Evolutionary conservation across 305 asterid genomes (phyloP), one percentile per base, ranked within the genome.

Genomic region (Caryopteris hybrid): DNA sequence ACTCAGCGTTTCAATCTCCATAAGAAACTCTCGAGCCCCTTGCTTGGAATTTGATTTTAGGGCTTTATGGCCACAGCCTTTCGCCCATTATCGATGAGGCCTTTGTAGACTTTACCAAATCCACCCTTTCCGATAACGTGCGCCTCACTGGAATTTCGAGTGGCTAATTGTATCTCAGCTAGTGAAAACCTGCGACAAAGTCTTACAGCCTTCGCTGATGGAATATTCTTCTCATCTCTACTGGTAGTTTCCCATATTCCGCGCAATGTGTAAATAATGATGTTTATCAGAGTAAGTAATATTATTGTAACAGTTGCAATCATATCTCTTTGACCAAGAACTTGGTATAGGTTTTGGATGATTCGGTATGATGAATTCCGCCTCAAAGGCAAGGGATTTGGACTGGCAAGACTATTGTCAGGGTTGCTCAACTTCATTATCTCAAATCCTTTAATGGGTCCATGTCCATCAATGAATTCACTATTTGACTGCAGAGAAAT

Each of bases 351-450:
- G 48, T 12, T 42, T 52, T 2, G 58, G 25, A 39, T 14, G 0
- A 45, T 34, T 6, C 0, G 11, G 0, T 68, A 42, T 31, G 51
- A 42, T 12, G 51, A 71, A 61, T 55, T 45, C 13, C 22, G 66
- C 11, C 8, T 3, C 17, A 25, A 45, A 38, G 61, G 42, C 22
- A 14, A 9, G 55, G 31, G 31, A 25, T 25, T 25, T 25, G 31
- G n/a, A n/a, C n/a, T n/a, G n/a, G n/a, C n/a, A n/a, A n/a, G n/a
- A n/a, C n/a, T n/a, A n/a, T n/a, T n/a, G 31, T 84, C 80, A 10
- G 60, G 74, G 71, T 74, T 79, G 81, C 79, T 78, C 33, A 84
- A 47, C 81, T 84, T 84, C 72, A 81, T 74, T 20, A 84, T 69
- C 67, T 81, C 86, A 63, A 84, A 71, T 48, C 89, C 86, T 62